Evolutionary conservation across 1,284 basidiomycete species (phyloP).

Genomic region (Trichosporon ovoides): DNA sequence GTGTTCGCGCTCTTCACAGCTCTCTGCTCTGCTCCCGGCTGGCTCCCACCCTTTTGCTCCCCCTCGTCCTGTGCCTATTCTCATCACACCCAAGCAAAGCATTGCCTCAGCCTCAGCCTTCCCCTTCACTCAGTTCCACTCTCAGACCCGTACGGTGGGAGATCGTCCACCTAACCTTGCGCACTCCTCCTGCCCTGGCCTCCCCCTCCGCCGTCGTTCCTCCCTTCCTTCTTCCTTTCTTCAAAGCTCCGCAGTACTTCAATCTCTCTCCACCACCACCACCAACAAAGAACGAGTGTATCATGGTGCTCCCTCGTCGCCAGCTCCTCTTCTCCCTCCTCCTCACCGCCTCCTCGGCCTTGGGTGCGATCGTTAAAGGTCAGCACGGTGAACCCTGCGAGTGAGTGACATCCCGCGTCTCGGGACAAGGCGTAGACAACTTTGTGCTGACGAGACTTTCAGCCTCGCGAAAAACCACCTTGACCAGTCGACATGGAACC

Average conservation of each 20-base stretch:
- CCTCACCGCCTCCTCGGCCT: neutral
- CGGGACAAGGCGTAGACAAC: no score
- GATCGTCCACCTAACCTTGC: no score
- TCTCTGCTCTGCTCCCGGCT: neutral
- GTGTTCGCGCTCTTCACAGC: neutral
- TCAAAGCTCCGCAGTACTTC: no score
- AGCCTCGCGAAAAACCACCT: conserved; percentile 57
- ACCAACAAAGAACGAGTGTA: neutral
- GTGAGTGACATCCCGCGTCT: neutral
- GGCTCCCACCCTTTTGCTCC: no score
- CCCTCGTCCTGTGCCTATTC: neutral
- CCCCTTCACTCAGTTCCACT: no score
- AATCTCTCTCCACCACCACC: neutral
- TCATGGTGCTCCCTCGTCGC: conserved; percentile 10
- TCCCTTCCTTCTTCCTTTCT: neutral
- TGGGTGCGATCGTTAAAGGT: conserved; percentile 2
- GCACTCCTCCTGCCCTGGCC: no score
- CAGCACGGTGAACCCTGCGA: conserved; percentile 9
- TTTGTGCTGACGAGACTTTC: neutral
- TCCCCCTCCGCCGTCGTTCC: neutral
- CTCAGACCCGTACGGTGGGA: no score
- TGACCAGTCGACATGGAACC: conserved; percentile 66
- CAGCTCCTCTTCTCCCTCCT: conserved; percentile 3
- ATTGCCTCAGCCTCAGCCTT: neutral
- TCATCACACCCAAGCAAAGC: neutral